A percentile compares a stretch with the other conserved stretches of the same genome.
Evolutionary conservation across 805 yeast species (phyloP).

Genomic region (Metschnikowia santaceciliae): DNA sequence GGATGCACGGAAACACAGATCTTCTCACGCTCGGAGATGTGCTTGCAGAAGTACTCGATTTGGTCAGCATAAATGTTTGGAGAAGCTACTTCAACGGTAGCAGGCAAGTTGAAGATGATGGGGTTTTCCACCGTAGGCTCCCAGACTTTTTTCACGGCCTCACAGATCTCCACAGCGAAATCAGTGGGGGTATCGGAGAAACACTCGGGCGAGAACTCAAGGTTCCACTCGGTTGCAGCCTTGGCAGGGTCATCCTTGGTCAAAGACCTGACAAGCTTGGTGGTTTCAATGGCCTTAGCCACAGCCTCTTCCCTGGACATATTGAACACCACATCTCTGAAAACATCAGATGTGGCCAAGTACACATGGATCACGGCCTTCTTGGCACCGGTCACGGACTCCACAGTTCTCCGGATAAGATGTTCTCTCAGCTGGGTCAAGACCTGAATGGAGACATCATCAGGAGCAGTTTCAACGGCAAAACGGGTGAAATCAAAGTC

Average conservation of each 20-base stretch:
- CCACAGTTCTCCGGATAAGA: slow-evolving; percentile 68
- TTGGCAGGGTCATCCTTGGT: slow-evolving; percentile 71
- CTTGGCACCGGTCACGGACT: slow-evolving; percentile 68
- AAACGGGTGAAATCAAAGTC: slow-evolving; percentile 79
- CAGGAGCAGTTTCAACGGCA: slow-evolving; percentile 76
- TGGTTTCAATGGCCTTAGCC: slow-evolving; percentile 65
- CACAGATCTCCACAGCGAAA: slow-evolving; percentile 72
- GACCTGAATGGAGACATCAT: slow-evolving; percentile 69
- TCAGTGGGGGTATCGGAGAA: slow-evolving; percentile 73
- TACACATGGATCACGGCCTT: slow-evolving; percentile 69
- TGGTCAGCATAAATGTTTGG: slow-evolving; percentile 81
- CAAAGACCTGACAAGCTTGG: slow-evolving; percentile 60
- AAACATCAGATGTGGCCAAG: slow-evolving; percentile 70
- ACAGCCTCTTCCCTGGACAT: slow-evolving; percentile 68
- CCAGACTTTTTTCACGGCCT: slow-evolving; percentile 77
- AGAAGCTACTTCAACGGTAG: slow-evolving; percentile 73
- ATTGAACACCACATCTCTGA: slow-evolving; percentile 71
- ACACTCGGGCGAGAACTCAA: slow-evolving; percentile 76
- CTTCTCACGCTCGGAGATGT: slow-evolving; percentile 68
- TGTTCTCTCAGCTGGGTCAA: slow-evolving; percentile 76
- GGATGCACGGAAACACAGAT: slow-evolving; percentile 68
- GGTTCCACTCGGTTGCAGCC: slow-evolving; percentile 63
- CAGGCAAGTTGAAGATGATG: slow-evolving; percentile 74
- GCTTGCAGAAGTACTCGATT: slow-evolving; percentile 66
- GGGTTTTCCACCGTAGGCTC: slow-evolving; percentile 73